Percentiles rank a stretch among this genome's conserved stretches.
Evolutionary conservation across 306 rosid genomes (phyloP).

Genomic region (Vigna angularis): DNA sequence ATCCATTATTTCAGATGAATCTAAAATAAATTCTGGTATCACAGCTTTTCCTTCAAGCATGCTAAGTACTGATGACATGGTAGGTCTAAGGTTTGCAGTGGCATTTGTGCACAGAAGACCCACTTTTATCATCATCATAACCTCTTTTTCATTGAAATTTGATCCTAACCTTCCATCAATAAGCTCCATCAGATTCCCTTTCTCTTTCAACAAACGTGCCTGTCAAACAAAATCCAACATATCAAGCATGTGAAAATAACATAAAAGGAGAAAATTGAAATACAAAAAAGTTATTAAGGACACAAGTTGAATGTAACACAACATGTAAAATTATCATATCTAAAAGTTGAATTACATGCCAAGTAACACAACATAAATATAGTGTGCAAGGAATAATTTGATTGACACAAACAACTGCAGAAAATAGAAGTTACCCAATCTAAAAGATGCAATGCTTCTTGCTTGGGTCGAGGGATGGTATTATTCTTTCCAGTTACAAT

Average conservation of each 20-base stretch:
- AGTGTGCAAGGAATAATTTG: not conserved
- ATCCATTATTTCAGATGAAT: constrained; percentile 41
- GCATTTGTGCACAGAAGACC: constrained; percentile 49
- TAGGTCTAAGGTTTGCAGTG: constrained; percentile 38
- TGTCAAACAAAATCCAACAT: not conserved
- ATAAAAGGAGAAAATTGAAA: no score
- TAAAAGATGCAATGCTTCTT: constrained; percentile 49
- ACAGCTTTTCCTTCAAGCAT: constrained; percentile 47
- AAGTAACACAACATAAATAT: not conserved
- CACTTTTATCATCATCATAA: constrained; percentile 44
- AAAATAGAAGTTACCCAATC: constrained; percentile 48
- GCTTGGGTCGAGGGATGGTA: constrained; percentile 38
- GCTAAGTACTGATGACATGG: constrained; percentile 48
- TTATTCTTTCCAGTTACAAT: constrained; percentile 50
- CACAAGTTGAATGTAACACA: no score
- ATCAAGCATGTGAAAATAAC: no score
- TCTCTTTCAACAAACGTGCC: constrained; percentile 50
- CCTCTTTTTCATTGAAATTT: constrained; percentile 41
- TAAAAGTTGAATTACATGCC: not conserved
- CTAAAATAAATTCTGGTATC: constrained; percentile 34
- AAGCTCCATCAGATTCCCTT: constrained; percentile 43
- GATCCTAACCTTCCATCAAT: constrained; percentile 44
- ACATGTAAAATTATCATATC: no score
- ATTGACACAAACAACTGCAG: not conserved
- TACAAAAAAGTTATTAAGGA: no score